These are phyloP conservation scores for Eleusine indica DNA, from an alignment of 176 grass and related monocot species.

Conservation along the genomic window DNA sequence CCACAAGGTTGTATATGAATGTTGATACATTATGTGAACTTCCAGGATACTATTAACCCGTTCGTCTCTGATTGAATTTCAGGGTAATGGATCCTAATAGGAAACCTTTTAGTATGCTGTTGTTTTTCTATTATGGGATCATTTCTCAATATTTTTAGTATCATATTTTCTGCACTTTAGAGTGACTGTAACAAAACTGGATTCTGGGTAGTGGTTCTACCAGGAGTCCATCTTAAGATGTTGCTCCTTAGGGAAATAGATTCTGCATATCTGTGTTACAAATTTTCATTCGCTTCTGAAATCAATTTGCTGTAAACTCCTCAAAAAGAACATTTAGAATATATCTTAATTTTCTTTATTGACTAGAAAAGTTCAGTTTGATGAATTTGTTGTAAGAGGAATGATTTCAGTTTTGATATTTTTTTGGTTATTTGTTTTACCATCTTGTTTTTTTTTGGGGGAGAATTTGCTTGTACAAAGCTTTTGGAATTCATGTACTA, in stretches of 20 bases:
- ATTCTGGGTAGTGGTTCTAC: not conserved
- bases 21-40: not conserved
- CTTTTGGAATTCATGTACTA: conserved; percentile 22
- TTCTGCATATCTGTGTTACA: not conserved
- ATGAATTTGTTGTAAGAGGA: not conserved
- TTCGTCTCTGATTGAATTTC: conserved; percentile 17
- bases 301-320: conserved; percentile 22
- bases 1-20: not conserved
- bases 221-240: not conserved
- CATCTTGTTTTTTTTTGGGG: not conserved
- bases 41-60: not conserved
- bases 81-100: conserved; percentile 7
- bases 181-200: not conserved
- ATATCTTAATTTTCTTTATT: not conserved
- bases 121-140: not conserved
- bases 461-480: not conserved
- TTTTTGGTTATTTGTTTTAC: not conserved
- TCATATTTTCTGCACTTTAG: not conserved
- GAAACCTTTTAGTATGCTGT: not conserved
- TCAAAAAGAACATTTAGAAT: conserved; percentile 10
- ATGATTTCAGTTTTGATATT: not conserved
- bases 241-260: not conserved
- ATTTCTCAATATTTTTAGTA: not conserved
- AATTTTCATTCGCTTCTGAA: conserved; percentile 14
- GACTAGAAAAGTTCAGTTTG: not conserved